Evolutionary conservation across 495 filamentous ascomycete genomes (phyloP).

Genomic region (Tetracladium marchalianum): DNA sequence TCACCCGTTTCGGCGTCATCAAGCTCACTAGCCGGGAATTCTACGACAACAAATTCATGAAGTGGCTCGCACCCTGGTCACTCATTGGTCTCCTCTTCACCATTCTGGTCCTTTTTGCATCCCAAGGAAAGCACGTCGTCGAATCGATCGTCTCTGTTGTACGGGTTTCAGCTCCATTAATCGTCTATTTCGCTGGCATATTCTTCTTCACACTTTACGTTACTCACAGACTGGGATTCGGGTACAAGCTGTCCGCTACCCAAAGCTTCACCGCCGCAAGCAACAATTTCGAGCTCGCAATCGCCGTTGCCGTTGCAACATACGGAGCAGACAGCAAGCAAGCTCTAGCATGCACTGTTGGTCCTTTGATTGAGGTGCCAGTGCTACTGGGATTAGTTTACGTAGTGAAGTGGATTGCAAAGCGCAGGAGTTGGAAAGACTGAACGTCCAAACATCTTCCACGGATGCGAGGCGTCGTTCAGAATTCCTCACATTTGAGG

Average conservation of each 20-base stretch:
- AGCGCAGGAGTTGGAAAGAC: constrained; percentile 35
- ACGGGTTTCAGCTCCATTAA: constrained; percentile 50
- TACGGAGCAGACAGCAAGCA: constrained; percentile 56
- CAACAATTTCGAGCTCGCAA: constrained; percentile 67
- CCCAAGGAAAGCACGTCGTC: constrained; percentile 52
- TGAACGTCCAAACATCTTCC: too few relatives aligned
- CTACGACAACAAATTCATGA: constrained; percentile 34
- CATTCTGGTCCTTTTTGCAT: constrained; percentile 55
- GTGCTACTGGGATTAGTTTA: constrained; percentile 59
- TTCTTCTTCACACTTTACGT: constrained; percentile 39
- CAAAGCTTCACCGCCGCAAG: constrained; percentile 68
- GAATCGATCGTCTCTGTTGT: constrained; percentile 56
- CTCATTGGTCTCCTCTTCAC: constrained; percentile 28
- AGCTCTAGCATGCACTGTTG: constrained; percentile 59
- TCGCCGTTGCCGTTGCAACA: constrained; percentile 63
- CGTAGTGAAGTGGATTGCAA: constrained; percentile 39
- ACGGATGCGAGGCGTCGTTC: too few relatives aligned
- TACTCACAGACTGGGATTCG: constrained; percentile 27
- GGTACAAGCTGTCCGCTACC: constrained; percentile 49
- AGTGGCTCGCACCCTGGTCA: neutral
- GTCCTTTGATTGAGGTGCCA: constrained; percentile 63
- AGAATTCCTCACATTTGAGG: too few relatives aligned
- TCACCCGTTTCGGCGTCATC: constrained; percentile 46
- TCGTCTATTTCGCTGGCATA: constrained; percentile 52
- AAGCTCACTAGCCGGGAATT: constrained; percentile 38